A percentile compares a stretch with the other conserved stretches of the same genome.
Evolutionary conservation across 495 filamentous ascomycete genomes (phyloP).

Genomic region (Platismatia glauca): DNA sequence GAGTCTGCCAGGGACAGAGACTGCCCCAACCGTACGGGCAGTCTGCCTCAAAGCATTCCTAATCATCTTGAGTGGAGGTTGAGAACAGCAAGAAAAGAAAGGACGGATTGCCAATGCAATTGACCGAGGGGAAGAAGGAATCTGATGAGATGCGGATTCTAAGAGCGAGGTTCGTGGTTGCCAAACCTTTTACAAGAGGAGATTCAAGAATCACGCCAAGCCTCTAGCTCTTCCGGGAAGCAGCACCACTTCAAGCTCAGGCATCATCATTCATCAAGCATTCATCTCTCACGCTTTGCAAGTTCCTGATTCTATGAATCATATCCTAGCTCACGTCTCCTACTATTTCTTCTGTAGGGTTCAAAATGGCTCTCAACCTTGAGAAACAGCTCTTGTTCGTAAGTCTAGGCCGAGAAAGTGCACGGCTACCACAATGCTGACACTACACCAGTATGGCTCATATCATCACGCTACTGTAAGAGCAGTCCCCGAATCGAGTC

Average conservation of each 20-base stretch:
- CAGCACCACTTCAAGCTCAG: neutral
- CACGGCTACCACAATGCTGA: constrained; percentile 22
- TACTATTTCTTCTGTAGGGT: neutral
- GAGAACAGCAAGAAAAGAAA: constrained; percentile 17
- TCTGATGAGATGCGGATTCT: neutral
- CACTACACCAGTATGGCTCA: constrained; percentile 68
- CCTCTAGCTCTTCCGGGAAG: constrained; percentile 3
- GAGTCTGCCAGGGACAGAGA: constrained; percentile 84
- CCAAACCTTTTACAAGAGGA: constrained; percentile 2
- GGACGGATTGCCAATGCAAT: constrained; percentile 15
- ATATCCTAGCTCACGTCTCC: neutral
- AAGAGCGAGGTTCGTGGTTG: constrained; percentile 1
- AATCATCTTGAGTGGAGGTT: constrained; percentile 70
- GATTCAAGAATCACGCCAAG: constrained; percentile 14
- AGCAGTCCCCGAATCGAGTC: neutral
- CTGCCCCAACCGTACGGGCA: constrained; percentile 82
- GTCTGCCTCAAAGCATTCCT: constrained; percentile 95
- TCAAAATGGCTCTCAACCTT: constrained; percentile 62
- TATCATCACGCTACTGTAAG: constrained; percentile 81
- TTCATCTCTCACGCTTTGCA: neutral
- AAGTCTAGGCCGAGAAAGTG: constrained; percentile 30
- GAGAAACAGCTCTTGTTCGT: constrained; percentile 75
- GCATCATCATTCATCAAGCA: neutral
- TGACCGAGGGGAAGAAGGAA: constrained; percentile 4
- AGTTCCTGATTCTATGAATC: neutral